Conservation (phyloP, 371 early-diverging fungal species). For the Basidiobolus heterosporus region DNA sequence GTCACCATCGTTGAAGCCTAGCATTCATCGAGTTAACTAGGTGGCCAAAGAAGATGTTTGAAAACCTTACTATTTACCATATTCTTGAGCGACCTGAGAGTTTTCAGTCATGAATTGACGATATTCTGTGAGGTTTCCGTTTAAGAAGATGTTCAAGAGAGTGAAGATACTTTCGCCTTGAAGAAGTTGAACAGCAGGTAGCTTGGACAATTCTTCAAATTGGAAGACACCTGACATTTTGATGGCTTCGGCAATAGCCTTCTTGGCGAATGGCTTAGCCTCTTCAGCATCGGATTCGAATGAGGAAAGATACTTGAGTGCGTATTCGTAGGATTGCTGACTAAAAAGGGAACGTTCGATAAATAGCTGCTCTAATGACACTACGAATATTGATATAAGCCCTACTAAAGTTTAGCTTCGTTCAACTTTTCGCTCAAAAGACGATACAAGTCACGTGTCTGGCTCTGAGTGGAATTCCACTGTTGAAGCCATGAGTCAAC, state of each 20-base stretch:
- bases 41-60: not conserved
- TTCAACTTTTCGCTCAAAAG: constrained; percentile 43
- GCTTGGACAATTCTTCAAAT: constrained; percentile 59
- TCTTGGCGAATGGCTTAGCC: constrained; percentile 22
- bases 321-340: constrained; percentile 38
- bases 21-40: not conserved
- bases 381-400: constrained; percentile 1
- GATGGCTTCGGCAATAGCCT: constrained; percentile 50
- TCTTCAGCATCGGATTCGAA: constrained; percentile 25
- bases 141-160: constrained; percentile 60
- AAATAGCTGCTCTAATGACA: not conserved
- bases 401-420: constrained; percentile 41
- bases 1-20: constrained; percentile 32
- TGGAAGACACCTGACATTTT: constrained; percentile 53
- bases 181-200: constrained; percentile 53
- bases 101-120: constrained; percentile 27
- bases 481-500: constrained; percentile 50
- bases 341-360: constrained; percentile 10
- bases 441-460: constrained; percentile 41
- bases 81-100: constrained; percentile 28
- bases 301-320: constrained; percentile 42
- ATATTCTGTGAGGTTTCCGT: constrained; percentile 50
- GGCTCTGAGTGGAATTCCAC: constrained; percentile 48
- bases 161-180: constrained; percentile 33
- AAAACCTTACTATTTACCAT: constrained; percentile 10